Evolutionary conservation across 2,329 filamentous ascomycete species (phyloP), one percentile per base, ranked within the genome.

Genomic region (Paraphoma chrysanthemicola): DNA sequence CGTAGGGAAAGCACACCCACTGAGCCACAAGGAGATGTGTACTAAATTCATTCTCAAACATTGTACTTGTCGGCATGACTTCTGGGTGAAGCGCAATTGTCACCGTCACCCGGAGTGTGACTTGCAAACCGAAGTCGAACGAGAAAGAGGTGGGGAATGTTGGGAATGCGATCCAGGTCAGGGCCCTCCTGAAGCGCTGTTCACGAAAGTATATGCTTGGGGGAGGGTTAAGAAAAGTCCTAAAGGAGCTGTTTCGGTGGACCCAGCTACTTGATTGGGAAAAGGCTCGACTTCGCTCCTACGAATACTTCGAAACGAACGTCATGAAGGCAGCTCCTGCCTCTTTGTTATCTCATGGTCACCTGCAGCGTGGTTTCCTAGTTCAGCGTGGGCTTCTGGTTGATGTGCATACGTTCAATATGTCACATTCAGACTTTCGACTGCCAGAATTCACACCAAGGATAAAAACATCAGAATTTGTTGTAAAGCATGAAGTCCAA

Each of bases 141-240:
- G 66, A 4, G 56, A 60, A 38, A 60, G 54, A 36, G 66, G 66
- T 12, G 66, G 66, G 10, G 64, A 67, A 18, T 68, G 64, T 18
- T 68, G 64, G 66, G 66, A 63, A 1, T 69, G 64, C 6, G 64
- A 66, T 51, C 61, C 63, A 6, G 64, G 58, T 3, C 66, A 69
- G 41, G 64, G 56, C 4, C 66, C 66, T 18, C 66, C 64, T 12
- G 57, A 64, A 36, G 64, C 66, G 14, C 51, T 69, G 5, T 69
- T 69, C 45, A 50, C 57, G 0, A 56, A 66, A 9, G 58, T 66
- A n/a, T 54, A 46, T 47, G 33, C 56, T n/a, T 66, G 63, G 66
- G 51, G 56, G 1, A 57, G 52, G 28, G 58, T 67, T 8, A 53
- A 53, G 18, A 57, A 44, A n/a, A 55, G 36, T 29, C 48, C 52